Evolutionary conservation across 345 rosid species (phyloP), one percentile per base, ranked within the genome.

Genomic region (Camelina laxa): DNA sequence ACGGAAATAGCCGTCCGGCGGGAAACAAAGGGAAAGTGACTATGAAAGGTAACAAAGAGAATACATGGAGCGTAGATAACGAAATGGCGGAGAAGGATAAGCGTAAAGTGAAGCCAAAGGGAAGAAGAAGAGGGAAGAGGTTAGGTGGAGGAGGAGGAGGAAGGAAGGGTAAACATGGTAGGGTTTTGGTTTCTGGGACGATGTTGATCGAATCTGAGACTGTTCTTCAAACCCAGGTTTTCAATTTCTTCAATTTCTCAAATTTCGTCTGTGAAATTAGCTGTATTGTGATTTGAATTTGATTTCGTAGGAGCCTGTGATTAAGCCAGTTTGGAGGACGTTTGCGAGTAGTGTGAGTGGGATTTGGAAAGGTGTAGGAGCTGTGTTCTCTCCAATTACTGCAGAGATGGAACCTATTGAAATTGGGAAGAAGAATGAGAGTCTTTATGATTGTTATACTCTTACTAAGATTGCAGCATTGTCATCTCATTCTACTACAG

Each of bases 311-410:
- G 98, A 94, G 59, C 98, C 96, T 51, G 95, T 94, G 53, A 94
- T 94, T 67, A 89, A 78, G 76, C 97, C 97, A 30, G 38, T 64
- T 2, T 89, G 96, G 98, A 83, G 80, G 68, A 94, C 98, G 55
- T 94, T 91, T 84, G 81, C 89, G 20, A 94, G 96, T 72, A 94
- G 97, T 81, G 88, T 94, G 8, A 87, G 95, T 76, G 98, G 97
- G 80, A 86, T 88, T 80, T 94, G 98, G 98, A 90, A 94, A 74
- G 97, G 96, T 7, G 93, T 88, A 30, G 97, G 97, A 74, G 98
- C 97, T 15, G 92, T 87, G 16, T 91, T 91, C 73, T 94, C 97
- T 3, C 91, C 97, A 5, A 86, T 84, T 30, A 91, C 91, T 36
- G 95, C 87, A 24, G 88, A 94, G 79, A 90, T 94, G 93, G 98